Evolutionary conservation across 306 rosid genomes (phyloP).

Genomic region (Glycine latifolia): DNA sequence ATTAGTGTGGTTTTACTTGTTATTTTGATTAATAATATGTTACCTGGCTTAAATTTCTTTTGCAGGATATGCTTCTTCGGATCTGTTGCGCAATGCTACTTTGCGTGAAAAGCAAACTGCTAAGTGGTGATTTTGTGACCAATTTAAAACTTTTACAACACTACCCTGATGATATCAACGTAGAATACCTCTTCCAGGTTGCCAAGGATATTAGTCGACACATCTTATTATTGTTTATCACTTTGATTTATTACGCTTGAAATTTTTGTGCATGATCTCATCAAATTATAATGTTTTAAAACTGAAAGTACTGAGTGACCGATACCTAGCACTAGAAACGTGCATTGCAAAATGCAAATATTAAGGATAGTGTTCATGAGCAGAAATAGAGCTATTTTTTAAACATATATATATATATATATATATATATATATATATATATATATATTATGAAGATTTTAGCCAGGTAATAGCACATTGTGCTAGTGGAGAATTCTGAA

Average conservation of each 20-base stretch:
- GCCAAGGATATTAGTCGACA: slow-evolving; percentile 73
- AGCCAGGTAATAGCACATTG: too few species aligned
- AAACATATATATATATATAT: too few species aligned
- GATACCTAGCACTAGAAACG: slow-evolving; percentile 13
- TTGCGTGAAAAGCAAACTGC: slow-evolving; percentile 65
- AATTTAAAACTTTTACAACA: slow-evolving; percentile 78
- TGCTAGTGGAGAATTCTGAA: too few species aligned
- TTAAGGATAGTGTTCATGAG: neutral
- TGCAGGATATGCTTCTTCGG: slow-evolving; percentile 88
- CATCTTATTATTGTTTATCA: slow-evolving; percentile 62
- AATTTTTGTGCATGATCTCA: too few species aligned
- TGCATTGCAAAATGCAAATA: neutral
- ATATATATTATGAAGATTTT: too few species aligned
- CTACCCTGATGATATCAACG: slow-evolving; percentile 69
- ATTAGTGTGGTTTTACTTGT: slow-evolving; percentile 29
- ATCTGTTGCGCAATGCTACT: slow-evolving; percentile 86
- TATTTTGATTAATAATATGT: slow-evolving; percentile 12
- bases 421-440: too few species aligned
- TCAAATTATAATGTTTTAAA: slow-evolving; percentile 11
- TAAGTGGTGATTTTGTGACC: slow-evolving; percentile 77
- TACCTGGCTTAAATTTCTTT: slow-evolving; percentile 9
- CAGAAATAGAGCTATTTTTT: too few species aligned
- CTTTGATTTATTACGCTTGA: slow-evolving; percentile 36
- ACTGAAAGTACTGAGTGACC: neutral
- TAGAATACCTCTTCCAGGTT: slow-evolving; percentile 75